These are phyloP conservation scores for Aspergillus tubingensis DNA, from an alignment of 2,329 filamentous ascomycete species.

Conservation along the genomic window DNA sequence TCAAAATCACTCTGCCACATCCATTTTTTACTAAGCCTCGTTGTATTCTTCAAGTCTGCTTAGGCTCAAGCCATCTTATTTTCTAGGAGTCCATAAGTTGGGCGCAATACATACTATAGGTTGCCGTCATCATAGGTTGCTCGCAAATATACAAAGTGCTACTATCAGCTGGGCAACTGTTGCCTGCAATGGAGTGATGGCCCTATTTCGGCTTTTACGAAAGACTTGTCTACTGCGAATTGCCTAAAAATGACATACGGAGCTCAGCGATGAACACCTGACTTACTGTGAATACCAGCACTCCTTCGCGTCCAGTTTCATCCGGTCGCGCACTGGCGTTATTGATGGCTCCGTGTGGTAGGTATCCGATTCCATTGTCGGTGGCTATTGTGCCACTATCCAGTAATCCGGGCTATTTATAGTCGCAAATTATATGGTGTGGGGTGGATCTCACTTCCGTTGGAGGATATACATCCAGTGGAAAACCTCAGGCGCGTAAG, in stretches of 20 bases:
- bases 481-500: constrained; percentile 35
- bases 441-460: constrained; percentile 21
- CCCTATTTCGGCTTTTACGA: too few relatives aligned
- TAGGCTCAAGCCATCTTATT: too few relatives aligned
- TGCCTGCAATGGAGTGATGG: too few relatives aligned
- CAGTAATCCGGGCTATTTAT: neutral
- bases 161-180: too few relatives aligned
- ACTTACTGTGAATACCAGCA: neutral
- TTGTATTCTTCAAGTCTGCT: too few relatives aligned
- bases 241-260: neutral
- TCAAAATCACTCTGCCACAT: too few relatives aligned
- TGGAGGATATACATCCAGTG: constrained; percentile 40
- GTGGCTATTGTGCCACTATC: neutral
- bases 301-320: neutral
- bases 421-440: neutral
- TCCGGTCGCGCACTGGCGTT: neutral
- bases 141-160: too few relatives aligned
- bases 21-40: too few relatives aligned
- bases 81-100: too few relatives aligned
- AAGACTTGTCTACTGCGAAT: neutral
- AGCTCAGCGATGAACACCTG: neutral
- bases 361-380: neutral
- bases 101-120: too few relatives aligned
- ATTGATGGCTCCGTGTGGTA: neutral
- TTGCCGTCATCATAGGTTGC: too few relatives aligned